Percentiles rank a stretch among this genome's conserved stretches.
phyloP scores from a whole-genome alignment of 2,329 filamentous ascomycete genomes.

The Metarhizium robertsii region DNA sequence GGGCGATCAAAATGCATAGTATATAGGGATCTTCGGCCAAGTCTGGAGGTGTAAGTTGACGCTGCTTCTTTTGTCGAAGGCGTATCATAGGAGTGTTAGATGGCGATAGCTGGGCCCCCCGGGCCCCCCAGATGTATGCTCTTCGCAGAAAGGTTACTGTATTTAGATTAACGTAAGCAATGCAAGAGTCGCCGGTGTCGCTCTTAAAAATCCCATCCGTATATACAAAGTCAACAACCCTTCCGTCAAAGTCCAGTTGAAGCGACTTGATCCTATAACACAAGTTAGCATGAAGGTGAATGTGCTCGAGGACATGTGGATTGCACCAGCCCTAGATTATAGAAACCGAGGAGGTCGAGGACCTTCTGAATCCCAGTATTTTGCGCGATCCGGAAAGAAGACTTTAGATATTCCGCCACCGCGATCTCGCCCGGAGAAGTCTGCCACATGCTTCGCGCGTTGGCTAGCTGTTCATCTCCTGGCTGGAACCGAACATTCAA shows the following conservation, averaged over 20 bases:
- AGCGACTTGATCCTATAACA: not conserved
- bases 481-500: not conserved
- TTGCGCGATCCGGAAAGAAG: not conserved
- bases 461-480: not conserved
- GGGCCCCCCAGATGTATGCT: not conserved
- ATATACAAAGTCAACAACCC: not conserved
- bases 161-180: not conserved
- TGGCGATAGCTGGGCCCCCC: not conserved
- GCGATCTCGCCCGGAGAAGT: not conserved
- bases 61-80: not conserved
- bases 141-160: not conserved
- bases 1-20: not conserved
- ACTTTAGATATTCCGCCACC: not conserved
- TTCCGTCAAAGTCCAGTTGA: not conserved
- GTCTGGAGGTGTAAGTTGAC: not conserved
- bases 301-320: not conserved
- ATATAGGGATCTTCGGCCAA: not conserved
- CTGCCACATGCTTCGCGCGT: not conserved
- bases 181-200: not conserved
- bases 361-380: not conserved
- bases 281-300: not conserved
- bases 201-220: not conserved
- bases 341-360: not conserved
- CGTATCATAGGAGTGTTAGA: not conserved
- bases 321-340: not conserved